Conservation (phyloP, 2,329 filamentous ascomycete species). For the Dactylellina parvicollis region DNA sequence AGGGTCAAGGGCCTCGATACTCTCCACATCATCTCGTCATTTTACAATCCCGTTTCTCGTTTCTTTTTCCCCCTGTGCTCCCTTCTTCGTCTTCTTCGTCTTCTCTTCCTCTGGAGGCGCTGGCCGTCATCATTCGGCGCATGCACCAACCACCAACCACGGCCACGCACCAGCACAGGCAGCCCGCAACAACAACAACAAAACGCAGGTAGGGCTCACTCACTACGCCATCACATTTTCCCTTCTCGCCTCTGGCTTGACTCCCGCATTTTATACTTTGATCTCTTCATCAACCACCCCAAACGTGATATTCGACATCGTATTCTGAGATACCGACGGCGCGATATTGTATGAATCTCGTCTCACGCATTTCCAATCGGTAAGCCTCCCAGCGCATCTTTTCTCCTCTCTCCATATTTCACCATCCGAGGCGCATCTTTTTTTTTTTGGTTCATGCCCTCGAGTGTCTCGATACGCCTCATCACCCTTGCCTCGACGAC, state of each 20-base stretch:
- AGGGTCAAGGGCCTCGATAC: slow-evolving; percentile 38
- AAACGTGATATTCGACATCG: slow-evolving; percentile 19
- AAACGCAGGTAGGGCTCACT: slow-evolving; percentile 20
- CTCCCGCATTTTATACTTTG: slow-evolving; percentile 53
- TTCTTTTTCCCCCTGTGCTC: slow-evolving; percentile 35
- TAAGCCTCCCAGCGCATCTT: slow-evolving; percentile 45
- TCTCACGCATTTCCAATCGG: slow-evolving; percentile 21
- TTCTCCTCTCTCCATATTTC: slow-evolving; percentile 13
- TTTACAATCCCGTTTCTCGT: slow-evolving; percentile 41
- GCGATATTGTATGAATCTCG: slow-evolving; percentile 16
- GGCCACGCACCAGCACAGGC: slow-evolving; percentile 34
- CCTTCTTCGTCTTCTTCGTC: slow-evolving; percentile 4
- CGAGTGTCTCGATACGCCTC: slow-evolving; percentile 44
- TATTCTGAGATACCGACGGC: slow-evolving; percentile 24
- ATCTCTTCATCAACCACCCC: slow-evolving; percentile 45
- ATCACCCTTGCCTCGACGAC: slow-evolving; percentile 52
- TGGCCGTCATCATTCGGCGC: slow-evolving; percentile 51
- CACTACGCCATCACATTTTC: slow-evolving; percentile 54
- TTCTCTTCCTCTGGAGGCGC: slow-evolving; percentile 29
- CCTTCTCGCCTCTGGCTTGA: slow-evolving; percentile 43
- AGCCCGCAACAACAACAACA: slow-evolving; percentile 37
- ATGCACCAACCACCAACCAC: slow-evolving; percentile 54
- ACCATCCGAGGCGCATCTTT: slow-evolving; percentile 50
- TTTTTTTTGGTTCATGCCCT: slow-evolving; percentile 18
- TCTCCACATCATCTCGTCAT: slow-evolving; percentile 44